Evolutionary conservation across 2,329 filamentous ascomycete genomes (phyloP).

Genomic region (Ophiocordyceps camponoti-rufipedis): DNA sequence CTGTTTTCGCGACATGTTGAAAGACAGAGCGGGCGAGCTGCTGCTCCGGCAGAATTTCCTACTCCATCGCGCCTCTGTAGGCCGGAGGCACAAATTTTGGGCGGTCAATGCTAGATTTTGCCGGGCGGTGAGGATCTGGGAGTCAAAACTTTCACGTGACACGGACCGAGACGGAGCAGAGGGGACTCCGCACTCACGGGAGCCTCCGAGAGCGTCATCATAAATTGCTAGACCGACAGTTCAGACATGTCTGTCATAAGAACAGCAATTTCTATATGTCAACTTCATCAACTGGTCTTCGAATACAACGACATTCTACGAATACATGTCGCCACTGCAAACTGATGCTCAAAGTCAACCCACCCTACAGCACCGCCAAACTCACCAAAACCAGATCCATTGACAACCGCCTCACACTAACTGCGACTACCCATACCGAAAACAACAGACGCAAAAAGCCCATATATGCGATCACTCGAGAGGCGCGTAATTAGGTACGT

Average conservation of each 20-base stretch:
- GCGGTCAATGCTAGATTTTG: conserved; percentile 15
- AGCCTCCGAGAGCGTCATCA: too few relatives aligned
- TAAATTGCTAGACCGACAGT: too few relatives aligned
- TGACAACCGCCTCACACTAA: too few relatives aligned
- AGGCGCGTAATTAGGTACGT: background rate
- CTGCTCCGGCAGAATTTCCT: background rate
- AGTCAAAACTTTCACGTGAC: background rate
- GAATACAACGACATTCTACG: too few relatives aligned
- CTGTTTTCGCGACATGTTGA: conserved; percentile 40
- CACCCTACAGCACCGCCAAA: too few relatives aligned
- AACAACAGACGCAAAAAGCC: background rate
- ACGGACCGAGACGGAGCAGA: background rate
- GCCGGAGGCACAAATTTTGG: conserved; percentile 16
- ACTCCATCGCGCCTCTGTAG: conserved; percentile 2
- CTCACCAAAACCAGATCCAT: too few relatives aligned
- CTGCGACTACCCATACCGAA: background rate
- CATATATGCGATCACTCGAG: background rate
- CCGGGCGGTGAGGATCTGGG: conserved; percentile 16
- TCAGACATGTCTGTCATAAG: too few relatives aligned
- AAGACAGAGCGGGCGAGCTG: conserved; percentile 9
- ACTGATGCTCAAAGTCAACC: too few relatives aligned
- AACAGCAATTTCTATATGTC: too few relatives aligned
- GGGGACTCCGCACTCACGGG: too few relatives aligned
- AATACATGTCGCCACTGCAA: too few relatives aligned
- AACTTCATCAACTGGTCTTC: too few relatives aligned